These are phyloP conservation scores for Castanopsis chinensis DNA, from an alignment of 306 rosid species.

Conservation along the genomic window DNA sequence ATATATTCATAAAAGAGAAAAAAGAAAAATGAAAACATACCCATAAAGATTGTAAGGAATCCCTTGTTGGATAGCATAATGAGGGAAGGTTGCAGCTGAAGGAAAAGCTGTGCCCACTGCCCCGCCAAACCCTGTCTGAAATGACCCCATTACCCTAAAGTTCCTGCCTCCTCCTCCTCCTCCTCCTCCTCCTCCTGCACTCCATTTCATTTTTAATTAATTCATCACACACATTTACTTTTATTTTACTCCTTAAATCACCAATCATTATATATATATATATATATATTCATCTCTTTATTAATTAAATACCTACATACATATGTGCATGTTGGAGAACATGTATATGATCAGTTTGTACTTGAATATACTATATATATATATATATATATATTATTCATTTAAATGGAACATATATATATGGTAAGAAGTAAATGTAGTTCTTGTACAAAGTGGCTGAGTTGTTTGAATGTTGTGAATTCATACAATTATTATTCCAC, in stretches of 20 bases:
- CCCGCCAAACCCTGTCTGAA: conserved; percentile 86
- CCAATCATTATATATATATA: too few species aligned
- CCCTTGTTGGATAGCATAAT: conserved; percentile 94
- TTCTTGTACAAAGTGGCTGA: neutral
- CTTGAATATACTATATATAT: too few species aligned
- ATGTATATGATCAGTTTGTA: too few species aligned
- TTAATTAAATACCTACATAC: too few species aligned
- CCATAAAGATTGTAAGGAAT: conserved; percentile 87
- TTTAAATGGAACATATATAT: neutral
- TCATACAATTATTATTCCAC: neutral
- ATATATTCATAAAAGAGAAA: conserved; percentile 10
- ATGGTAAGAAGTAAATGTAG: neutral
- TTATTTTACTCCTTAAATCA: neutral
- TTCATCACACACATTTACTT: neutral
- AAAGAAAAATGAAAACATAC: conserved; percentile 22
- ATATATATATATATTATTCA: too few species aligned
- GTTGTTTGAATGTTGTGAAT: conserved; percentile 16
- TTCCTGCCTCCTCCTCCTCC: conserved; percentile 76
- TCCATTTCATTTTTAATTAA: neutral
- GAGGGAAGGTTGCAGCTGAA: conserved; percentile 90
- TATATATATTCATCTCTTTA: too few species aligned
- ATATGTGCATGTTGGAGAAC: too few species aligned
- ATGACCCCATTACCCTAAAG: conserved; percentile 82
- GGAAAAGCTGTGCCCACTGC: conserved; percentile 75
- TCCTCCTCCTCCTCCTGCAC: conserved; percentile 52